These are phyloP conservation scores for Wickerhamomyces mucosus DNA, from an alignment of 805 yeast species.

Conservation along the genomic window DNA sequence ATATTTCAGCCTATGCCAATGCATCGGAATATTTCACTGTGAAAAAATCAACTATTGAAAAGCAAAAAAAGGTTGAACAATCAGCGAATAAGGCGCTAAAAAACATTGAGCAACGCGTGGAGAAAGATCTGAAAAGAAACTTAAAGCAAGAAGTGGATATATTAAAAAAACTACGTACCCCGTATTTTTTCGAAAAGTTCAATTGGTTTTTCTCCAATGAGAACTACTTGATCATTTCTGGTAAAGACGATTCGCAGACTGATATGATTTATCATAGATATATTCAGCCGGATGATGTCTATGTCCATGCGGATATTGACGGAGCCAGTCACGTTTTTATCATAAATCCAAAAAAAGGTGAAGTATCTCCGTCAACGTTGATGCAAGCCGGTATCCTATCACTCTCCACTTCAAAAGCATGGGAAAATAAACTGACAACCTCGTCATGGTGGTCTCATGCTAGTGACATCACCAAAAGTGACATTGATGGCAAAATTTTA, in stretches of 20 bases:
- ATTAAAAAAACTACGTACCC: conserved; percentile 52
- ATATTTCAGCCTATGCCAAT: conserved; percentile 77
- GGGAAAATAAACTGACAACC: conserved; percentile 78
- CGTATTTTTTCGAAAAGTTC: conserved; percentile 90
- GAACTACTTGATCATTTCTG: conserved; percentile 78
- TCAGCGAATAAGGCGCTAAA: conserved; percentile 70
- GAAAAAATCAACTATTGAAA: conserved; percentile 64
- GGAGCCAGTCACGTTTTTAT: conserved; percentile 71
- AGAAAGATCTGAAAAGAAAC: conserved; percentile 56
- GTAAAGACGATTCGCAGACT: conserved; percentile 70
- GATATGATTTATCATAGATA: conserved; percentile 76
- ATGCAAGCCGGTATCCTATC: conserved; percentile 85
- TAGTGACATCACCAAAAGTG: conserved; percentile 57
- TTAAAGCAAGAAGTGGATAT: conserved; percentile 48
- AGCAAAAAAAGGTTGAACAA: conserved; percentile 72
- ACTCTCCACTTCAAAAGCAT: conserved; percentile 74
- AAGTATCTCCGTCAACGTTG: conserved; percentile 78
- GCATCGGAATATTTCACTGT: conserved; percentile 74
- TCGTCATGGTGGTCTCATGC: conserved; percentile 85
- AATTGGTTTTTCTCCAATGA: conserved; percentile 92
- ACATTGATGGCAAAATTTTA: conserved; percentile 48
- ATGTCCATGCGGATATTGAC: conserved; percentile 66
- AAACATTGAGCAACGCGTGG: conserved; percentile 72
- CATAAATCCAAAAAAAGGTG: conserved; percentile 66
- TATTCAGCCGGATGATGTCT: conserved; percentile 61